phyloP scores from a whole-genome alignment of 805 yeast genomes.

The Lipomyces starkeyi region DNA sequence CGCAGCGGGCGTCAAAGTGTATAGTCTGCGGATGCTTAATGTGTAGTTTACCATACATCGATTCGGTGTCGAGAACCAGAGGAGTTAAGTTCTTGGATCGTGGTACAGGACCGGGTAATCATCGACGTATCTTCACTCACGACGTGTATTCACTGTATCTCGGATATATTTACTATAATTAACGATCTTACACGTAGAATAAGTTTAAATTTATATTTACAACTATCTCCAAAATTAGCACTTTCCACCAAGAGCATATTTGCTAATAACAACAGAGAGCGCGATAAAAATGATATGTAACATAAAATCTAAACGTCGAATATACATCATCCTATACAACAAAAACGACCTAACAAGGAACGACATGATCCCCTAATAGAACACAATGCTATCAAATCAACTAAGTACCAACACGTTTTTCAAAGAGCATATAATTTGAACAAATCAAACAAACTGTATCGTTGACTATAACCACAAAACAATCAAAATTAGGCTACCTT shows the following conservation, averaged over 20 bases:
- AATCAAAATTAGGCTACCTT: conserved; percentile 3
- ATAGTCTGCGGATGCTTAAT: background rate
- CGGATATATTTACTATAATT: no score
- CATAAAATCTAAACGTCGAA: background rate
- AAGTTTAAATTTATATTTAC: background rate
- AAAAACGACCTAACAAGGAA: background rate
- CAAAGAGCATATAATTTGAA: background rate
- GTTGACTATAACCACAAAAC: background rate
- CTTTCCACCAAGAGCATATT: background rate
- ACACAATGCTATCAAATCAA: conserved; percentile 2
- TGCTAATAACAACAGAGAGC: background rate
- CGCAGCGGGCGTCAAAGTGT: background rate
- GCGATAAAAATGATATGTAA: background rate
- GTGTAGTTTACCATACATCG: background rate
- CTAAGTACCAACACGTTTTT: background rate
- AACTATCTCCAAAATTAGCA: background rate
- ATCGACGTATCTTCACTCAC: no score
- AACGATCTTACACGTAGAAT: background rate
- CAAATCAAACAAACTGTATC: background rate
- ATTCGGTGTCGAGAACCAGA: background rate
- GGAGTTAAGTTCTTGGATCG: no score
- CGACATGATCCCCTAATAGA: background rate
- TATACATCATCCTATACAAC: background rate
- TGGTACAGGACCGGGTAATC: no score
- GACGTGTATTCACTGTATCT: no score